Evolutionary conservation across 192 early-diverging fungal genomes (phyloP).

Genomic region (Coemansia erecta): DNA sequence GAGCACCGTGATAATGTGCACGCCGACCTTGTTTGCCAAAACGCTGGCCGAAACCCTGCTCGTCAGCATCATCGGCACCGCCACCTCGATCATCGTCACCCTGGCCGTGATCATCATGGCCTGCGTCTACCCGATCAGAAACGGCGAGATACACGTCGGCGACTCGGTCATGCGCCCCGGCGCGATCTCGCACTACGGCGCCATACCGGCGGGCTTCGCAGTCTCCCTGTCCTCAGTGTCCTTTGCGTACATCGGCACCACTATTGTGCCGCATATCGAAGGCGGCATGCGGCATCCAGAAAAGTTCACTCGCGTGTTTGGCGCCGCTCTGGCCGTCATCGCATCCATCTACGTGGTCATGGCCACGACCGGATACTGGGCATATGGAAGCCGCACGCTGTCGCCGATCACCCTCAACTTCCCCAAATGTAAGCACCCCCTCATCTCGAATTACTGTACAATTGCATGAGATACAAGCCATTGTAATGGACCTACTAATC

Average conservation of each 20-base stretch:
- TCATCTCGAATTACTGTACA: too few relatives aligned
- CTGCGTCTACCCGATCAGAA: constrained; percentile 32
- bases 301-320: constrained; percentile 59
- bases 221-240: constrained; percentile 63
- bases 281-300: constrained; percentile 66
- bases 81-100: constrained; percentile 62
- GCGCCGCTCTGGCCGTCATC: constrained; percentile 56
- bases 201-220: constrained; percentile 54
- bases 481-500: too few relatives aligned
- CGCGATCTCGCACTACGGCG: constrained; percentile 16
- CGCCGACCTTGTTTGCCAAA: constrained; percentile 65
- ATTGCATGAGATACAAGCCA: too few relatives aligned
- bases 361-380: constrained; percentile 65
- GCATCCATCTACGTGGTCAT: constrained; percentile 65
- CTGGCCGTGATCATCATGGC: constrained; percentile 58
- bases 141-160: constrained; percentile 27
- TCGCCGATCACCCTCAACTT: constrained; percentile 68
- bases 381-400: constrained; percentile 60
- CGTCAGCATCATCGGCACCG: constrained; percentile 62
- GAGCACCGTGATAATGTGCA: constrained; percentile 53
- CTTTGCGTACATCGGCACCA: constrained; percentile 70
- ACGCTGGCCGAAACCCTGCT: constrained; percentile 72
- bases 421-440: constrained; percentile 56
- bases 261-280: constrained; percentile 75
- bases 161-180: constrained; percentile 16